Base-by-base conservation (phyloP, 192 early-diverging fungal species). In the Entomortierella beljakovae region DNA sequence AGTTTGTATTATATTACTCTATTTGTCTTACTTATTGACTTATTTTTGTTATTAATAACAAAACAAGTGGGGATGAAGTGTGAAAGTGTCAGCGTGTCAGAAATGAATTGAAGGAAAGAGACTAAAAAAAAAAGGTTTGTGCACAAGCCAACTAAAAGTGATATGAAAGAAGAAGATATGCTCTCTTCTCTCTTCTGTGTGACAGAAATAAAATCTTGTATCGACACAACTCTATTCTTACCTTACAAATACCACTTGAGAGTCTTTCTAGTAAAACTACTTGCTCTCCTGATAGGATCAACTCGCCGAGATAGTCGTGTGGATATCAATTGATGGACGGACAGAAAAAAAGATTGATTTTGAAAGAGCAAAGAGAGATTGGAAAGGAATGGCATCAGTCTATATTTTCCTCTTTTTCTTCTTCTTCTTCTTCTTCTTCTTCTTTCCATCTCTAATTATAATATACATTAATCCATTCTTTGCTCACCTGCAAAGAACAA, bases 401-500 rank as follows among this genome's bases (percentile, higher is more conserved):
- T 13, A 13, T 9, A 9, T 43, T 43, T 43, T 18, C 18, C 18
- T 43, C 42, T 13, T 43, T 43, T 43, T 43, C 42, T 13, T 43
- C 18, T 43, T 43, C 42, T 9, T 43, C 9, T 23, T 15, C 6
- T 52, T 52, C n/a, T 7, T n/a, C 8, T 52, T n/a, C 6, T 52
- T 22, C 50, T 23, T 23, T 23, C 50, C 50, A 23, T 52, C 50
- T 43, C 6, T 26, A 33, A 10, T 15, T 26, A 57, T 57, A 32
- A 33, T n/a, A n/a, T n/a, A 58, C 16, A 23, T 10, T 1, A 58
- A n/a, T 10, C 35, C 1, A 20, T 34, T n/a, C 18, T 32, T 18
- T 15, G n/a, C 62, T 52, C 28, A 65, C 63, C 63, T 43, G 63
- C 63, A 65, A 65, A 65, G 51, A 65, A 42, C 63, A 65, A 43